Evolutionary conservation across 306 rosid genomes (phyloP).

Genomic region (Phaseolus lunatus): DNA sequence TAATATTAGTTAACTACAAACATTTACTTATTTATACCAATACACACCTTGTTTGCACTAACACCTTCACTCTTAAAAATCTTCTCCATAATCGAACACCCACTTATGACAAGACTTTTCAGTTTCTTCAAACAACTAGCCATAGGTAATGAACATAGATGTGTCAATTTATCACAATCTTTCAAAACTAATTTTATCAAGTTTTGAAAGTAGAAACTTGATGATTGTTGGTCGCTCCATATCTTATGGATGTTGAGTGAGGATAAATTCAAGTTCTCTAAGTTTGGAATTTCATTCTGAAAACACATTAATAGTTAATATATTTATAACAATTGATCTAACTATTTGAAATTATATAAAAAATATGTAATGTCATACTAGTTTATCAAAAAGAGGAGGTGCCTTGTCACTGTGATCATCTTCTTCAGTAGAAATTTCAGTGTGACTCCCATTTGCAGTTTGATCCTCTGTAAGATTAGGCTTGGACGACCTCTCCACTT

Average conservation of each 20-base stretch:
- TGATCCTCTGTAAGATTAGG: not conserved
- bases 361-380: not conserved
- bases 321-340: not conserved
- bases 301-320: not conserved
- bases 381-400: slow-evolving; percentile 1
- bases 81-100: slow-evolving; percentile 39
- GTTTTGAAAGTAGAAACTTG: not conserved
- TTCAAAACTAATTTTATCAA: not conserved
- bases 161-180: not conserved
- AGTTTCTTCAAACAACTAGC: slow-evolving; percentile 44
- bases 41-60: not conserved
- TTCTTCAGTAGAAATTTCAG: not conserved
- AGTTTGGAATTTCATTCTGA: slow-evolving; percentile 39
- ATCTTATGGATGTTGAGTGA: not conserved
- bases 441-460: not conserved
- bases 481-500: not conserved
- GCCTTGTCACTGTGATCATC: not conserved
- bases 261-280: slow-evolving; percentile 39
- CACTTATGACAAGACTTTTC: slow-evolving; percentile 34
- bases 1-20: not conserved
- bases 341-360: not conserved
- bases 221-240: not conserved
- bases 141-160: slow-evolving; percentile 28
- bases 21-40: not conserved
- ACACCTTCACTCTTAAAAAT: not conserved